phyloP scores from a whole-genome alignment of 2,329 filamentous ascomycete species.

The Emericellopsis cladophorae region DNA sequence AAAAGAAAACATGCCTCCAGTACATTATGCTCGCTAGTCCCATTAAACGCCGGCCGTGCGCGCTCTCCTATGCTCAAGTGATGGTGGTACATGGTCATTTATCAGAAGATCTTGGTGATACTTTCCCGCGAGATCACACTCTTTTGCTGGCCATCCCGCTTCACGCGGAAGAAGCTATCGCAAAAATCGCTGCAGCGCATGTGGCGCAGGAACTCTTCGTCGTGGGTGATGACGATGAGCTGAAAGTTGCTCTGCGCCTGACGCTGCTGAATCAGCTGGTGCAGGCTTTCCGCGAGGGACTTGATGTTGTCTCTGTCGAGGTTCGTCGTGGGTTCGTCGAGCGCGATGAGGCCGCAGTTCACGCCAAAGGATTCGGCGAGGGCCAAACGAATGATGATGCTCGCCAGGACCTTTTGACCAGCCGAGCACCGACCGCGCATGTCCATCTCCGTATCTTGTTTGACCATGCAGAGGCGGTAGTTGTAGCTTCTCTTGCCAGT shows the following conservation, averaged over 20 bases:
- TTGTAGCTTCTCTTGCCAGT: slow-evolving; percentile 77
- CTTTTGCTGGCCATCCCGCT: slow-evolving; percentile 72
- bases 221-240: slow-evolving; percentile 96
- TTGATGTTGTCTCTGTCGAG: slow-evolving; percentile 92
- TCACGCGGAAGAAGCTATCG: slow-evolving; percentile 83
- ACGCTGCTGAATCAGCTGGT: slow-evolving; percentile 75
- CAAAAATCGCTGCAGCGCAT: slow-evolving; percentile 94
- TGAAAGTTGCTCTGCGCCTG: slow-evolving; percentile 90
- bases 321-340: slow-evolving; percentile 96
- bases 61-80: no score
- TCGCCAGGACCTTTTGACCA: slow-evolving; percentile 90
- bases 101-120: slow-evolving; percentile 34
- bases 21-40: not conserved
- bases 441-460: slow-evolving; percentile 95
- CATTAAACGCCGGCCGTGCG: not conserved
- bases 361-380: slow-evolving; percentile 93
- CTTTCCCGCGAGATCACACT: slow-evolving; percentile 68
- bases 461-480: slow-evolving; percentile 96
- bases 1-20: not conserved
- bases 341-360: slow-evolving; percentile 89
- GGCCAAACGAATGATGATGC: slow-evolving; percentile 93
- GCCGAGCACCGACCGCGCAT: slow-evolving; percentile 97
- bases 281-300: slow-evolving; percentile 71
- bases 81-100: no score
- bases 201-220: slow-evolving; percentile 85